phyloP scores from a whole-genome alignment of 2,329 filamentous ascomycete species.

The Trichoderma sp. region DNA sequence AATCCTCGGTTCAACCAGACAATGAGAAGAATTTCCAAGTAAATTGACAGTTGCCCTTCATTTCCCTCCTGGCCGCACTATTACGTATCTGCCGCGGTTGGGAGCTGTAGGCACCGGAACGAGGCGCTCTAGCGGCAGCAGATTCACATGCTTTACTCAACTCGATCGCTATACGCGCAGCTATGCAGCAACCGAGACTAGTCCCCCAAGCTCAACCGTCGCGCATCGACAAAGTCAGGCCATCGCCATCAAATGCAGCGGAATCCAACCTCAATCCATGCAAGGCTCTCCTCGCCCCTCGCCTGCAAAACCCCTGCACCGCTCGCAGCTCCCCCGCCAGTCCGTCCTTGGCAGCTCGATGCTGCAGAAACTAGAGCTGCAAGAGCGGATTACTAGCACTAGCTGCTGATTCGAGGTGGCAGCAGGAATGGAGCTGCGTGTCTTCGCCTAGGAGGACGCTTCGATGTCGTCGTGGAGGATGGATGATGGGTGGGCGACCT shows the following conservation, averaged over 20 bases:
- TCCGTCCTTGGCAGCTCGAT: slow-evolving; percentile 11
- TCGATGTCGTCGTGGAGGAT: too few species aligned
- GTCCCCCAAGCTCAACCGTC: slow-evolving; percentile 15
- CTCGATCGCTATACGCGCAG: background rate
- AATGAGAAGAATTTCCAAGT: background rate
- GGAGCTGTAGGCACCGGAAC: slow-evolving; percentile 16
- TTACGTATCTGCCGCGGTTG: slow-evolving; percentile 19
- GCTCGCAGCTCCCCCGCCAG: slow-evolving; percentile 8
- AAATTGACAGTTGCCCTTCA: background rate
- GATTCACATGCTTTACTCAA: slow-evolving; percentile 11
- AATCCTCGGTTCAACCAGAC: background rate
- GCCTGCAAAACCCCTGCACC: background rate
- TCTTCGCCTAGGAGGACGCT: background rate
- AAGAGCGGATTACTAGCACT: slow-evolving; percentile 3
- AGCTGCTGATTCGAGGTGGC: background rate
- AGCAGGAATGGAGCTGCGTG: background rate
- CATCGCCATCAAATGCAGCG: too few species aligned
- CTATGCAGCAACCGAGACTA: slow-evolving; percentile 11
- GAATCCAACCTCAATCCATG: background rate
- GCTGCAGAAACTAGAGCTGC: background rate
- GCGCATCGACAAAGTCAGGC: background rate
- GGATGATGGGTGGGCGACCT: too few species aligned
- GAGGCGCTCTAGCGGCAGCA: slow-evolving; percentile 14
- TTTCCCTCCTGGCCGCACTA: slow-evolving; percentile 17
- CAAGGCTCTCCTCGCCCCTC: background rate